Evolutionary conservation across 1,284 basidiomycete species (phyloP), one percentile per base, ranked within the genome.

Genomic region (Irpex sp.): DNA sequence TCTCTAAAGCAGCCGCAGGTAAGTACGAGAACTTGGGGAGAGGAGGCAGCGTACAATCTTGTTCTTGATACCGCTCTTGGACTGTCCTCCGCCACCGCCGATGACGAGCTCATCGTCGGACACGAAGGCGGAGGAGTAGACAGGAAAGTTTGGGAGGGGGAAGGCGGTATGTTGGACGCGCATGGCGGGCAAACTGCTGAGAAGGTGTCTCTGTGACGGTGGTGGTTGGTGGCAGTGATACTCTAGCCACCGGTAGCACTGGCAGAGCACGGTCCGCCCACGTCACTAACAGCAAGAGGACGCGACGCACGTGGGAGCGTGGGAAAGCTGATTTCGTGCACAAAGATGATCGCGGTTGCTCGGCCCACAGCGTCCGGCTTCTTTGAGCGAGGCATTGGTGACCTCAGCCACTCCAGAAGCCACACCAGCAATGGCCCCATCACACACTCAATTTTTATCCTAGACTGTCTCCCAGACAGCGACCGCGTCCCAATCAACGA

Each of bases 51-150:
- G 66, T 64, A 93, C 95, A 64, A 98, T 75, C 74, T 94, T 94
- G 77, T 98, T 98, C 78, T 93, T 93, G 65, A 98, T 90, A 2
- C 95, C 95, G 58, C 84, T 93, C 65, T 80, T 81, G 65, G 86
- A 80, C 64, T 79, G 84, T 19, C 96, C 95, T 1, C 95, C 95
- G 28, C 95, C 95, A 2, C 94, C 95, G 2, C 94, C 95, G 4
- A 96, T 79, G 12, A 95, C 79, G n/a, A 97, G 76, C n/a, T 85
- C 78, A 57, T 84, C 80, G 21, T 87, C 79, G 0, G 87, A 83
- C 12, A 91, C 73, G 77, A 96, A 98, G n/a, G 86, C 85, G 60
- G 89, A 86, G 6, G 91, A 93, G 71, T 94, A 96, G 57, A 96
- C 87, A 0, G 94, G 94, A 70, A 94, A 96, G 1, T 83, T 76